phyloP scores from a whole-genome alignment of 225 moss, liverwort and hornwort species.

The Marchantia paleacea region DNA sequence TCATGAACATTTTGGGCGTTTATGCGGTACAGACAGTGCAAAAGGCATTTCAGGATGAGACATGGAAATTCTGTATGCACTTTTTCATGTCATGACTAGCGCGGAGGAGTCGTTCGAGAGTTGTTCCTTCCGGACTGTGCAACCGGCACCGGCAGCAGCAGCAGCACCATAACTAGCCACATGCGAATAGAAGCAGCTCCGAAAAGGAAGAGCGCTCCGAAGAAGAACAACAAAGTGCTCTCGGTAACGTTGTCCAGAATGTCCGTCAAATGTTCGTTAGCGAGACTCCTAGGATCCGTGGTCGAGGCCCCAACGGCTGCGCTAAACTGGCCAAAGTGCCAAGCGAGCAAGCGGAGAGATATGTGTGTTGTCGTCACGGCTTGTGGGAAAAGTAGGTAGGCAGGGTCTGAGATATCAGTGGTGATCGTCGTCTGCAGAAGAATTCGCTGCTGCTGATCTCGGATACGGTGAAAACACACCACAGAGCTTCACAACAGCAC shows the following conservation, averaged over 20 bases:
- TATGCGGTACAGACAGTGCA: slow-evolving; percentile 10
- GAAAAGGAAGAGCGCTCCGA: too few species aligned
- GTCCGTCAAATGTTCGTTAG: not conserved
- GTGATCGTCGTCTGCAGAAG: not conserved
- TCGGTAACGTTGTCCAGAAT: not conserved
- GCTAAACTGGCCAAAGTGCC: not conserved
- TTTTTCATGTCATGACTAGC: slow-evolving; percentile 8
- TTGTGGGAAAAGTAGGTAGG: not conserved
- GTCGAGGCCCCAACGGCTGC: not conserved
- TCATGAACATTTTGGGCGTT: not conserved
- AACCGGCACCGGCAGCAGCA: not conserved
- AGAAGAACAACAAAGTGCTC: not conserved
- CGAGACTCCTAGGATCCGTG: too few species aligned
- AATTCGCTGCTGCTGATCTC: not conserved
- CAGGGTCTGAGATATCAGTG: not conserved
- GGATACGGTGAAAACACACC: not conserved
- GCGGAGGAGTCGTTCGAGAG: not conserved
- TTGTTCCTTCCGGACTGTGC: not conserved
- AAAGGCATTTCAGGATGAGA: not conserved
- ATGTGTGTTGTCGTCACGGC: not conserved
- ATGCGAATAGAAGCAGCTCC: slow-evolving; percentile 5
- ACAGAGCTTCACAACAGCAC: too few species aligned
- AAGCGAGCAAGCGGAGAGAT: not conserved
- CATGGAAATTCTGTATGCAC: slow-evolving; percentile 6
- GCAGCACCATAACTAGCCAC: not conserved